These are phyloP conservation scores for Tolypocladium pustulatum DNA, from an alignment of 2,329 filamentous ascomycete genomes.

Conservation along the genomic window DNA sequence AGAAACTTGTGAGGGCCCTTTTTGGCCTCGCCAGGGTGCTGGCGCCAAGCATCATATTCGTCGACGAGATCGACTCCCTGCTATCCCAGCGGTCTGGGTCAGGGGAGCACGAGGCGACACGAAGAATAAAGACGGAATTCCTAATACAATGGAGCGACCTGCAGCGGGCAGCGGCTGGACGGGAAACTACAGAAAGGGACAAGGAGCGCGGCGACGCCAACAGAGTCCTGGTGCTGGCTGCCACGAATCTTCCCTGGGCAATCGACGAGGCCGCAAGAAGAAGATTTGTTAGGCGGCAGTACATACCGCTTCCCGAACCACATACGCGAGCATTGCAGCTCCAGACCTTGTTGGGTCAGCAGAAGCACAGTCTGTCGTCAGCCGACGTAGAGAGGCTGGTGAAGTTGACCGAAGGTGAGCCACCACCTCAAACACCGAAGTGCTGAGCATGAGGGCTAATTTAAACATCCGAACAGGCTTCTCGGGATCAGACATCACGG, in stretches of 20 bases:
- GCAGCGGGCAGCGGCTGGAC: constrained; percentile 80
- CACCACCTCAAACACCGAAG: neutral
- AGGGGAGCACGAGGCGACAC: constrained; percentile 84
- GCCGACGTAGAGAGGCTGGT: constrained; percentile 66
- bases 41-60: constrained; percentile 93
- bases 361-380: constrained; percentile 70
- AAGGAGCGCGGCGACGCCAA: constrained; percentile 71
- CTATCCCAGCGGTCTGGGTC: constrained; percentile 74
- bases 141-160: constrained; percentile 95
- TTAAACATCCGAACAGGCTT: constrained; percentile 52
- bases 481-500: constrained; percentile 93
- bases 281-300: constrained; percentile 85
- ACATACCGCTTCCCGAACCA: constrained; percentile 85
- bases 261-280: constrained; percentile 92
- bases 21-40: constrained; percentile 83
- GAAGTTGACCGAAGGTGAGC: constrained; percentile 69
- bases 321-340: constrained; percentile 73
- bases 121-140: constrained; percentile 95
- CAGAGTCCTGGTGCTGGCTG: constrained; percentile 83
- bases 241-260: constrained; percentile 93
- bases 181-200: constrained; percentile 56
- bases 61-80: constrained; percentile 94
- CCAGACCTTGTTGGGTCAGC: constrained; percentile 68
- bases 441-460: neutral
- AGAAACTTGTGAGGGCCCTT: constrained; percentile 88